phyloP scores from a whole-genome alignment of 805 yeast species.

The Candida lessepsii region DNA sequence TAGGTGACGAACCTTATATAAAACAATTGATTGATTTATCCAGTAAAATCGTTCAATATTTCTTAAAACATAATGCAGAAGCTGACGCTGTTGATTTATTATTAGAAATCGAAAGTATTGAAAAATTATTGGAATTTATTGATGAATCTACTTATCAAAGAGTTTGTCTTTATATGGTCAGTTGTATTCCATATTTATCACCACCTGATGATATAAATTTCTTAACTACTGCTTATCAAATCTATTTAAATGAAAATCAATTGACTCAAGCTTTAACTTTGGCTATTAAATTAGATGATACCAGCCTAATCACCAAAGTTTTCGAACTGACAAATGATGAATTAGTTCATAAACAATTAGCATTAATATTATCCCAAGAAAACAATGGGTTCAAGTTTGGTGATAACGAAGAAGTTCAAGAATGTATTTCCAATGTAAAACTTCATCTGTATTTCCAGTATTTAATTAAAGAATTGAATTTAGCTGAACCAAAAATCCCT shows the following conservation, averaged over 20 bases:
- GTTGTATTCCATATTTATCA: constrained; percentile 94
- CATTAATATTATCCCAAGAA: constrained; percentile 83
- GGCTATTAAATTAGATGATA: constrained; percentile 88
- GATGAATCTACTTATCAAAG: constrained; percentile 82
- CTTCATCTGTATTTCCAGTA: constrained; percentile 77
- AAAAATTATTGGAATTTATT: constrained; percentile 75
- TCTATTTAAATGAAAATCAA: constrained; percentile 75
- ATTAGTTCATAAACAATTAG: constrained; percentile 82
- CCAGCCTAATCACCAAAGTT: constrained; percentile 69
- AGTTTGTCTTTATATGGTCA: constrained; percentile 90
- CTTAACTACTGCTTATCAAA: constrained; percentile 82
- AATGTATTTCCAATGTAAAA: constrained; percentile 76
- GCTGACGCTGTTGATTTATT: constrained; percentile 96
- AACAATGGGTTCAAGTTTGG: constrained; percentile 72
- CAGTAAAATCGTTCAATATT: constrained; percentile 79
- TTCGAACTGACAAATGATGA: constrained; percentile 78
- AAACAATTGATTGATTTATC: constrained; percentile 60
- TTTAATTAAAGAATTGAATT: constrained; percentile 81
- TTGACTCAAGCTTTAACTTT: constrained; percentile 86
- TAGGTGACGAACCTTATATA: constrained; percentile 36
- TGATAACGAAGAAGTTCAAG: constrained; percentile 69
- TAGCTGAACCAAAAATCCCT: constrained; percentile 87
- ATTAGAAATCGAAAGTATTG: constrained; percentile 85
- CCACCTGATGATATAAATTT: constrained; percentile 91
- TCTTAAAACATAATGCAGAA: constrained; percentile 93